phyloP scores from a whole-genome alignment of 441 rosid genomes.

The Syzygium syzygioides region DNA sequence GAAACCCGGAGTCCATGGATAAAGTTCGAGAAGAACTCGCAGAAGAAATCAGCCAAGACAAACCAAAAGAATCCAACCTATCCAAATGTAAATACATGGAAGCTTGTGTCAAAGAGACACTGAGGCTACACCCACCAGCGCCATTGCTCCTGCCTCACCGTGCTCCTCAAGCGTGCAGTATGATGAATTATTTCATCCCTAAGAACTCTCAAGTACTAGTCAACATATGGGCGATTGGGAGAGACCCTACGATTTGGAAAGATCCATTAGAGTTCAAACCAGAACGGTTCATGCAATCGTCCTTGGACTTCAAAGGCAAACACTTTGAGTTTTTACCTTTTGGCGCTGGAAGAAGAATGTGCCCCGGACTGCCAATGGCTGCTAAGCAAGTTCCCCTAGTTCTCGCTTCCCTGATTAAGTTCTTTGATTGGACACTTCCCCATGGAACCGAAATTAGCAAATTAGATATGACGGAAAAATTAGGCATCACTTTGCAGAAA shows the following conservation, averaged over 20 bases:
- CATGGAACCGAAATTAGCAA: not conserved
- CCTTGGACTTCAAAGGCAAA: constrained; percentile 4
- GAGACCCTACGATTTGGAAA: constrained; percentile 6
- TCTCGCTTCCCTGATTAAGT: constrained; percentile 23
- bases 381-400: constrained; percentile 22
- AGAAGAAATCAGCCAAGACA: not conserved
- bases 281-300: constrained; percentile 2
- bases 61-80: constrained; percentile 15
- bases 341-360: constrained; percentile 9
- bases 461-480: constrained; percentile 13
- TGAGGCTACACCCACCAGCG: constrained; percentile 22
- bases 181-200: constrained; percentile 12
- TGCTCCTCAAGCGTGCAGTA: not conserved
- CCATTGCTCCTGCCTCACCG: constrained; percentile 12
- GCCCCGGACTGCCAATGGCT: constrained; percentile 21
- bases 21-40: constrained; percentile 9
- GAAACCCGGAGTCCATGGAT: constrained; percentile 8
- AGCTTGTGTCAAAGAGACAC: constrained; percentile 18
- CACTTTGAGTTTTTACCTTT: constrained; percentile 7
- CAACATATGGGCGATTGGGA: constrained; percentile 6
- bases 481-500: constrained; percentile 25
- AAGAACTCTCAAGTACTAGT: constrained; percentile 5
- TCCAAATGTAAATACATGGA: constrained; percentile 3
- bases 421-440: constrained; percentile 31
- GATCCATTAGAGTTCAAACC: constrained; percentile 7